Evolutionary conservation across 768 basidiomycete genomes (phyloP).

Genomic region (Pleurotus platypus): DNA sequence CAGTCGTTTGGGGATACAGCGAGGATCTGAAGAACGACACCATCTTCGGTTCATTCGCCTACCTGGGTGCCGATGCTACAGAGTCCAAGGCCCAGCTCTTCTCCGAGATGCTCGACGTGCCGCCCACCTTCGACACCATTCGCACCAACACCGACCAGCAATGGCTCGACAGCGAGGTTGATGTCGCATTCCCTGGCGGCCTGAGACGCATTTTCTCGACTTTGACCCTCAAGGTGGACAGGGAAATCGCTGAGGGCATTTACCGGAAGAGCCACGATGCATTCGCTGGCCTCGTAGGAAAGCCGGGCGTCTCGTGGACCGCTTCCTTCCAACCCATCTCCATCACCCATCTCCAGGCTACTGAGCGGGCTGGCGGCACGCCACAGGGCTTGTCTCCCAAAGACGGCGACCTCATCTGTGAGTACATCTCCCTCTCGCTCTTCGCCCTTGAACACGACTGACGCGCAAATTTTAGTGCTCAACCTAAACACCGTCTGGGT

Average conservation of each 20-base stretch:
- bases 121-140: not conserved
- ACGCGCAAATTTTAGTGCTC: not conserved
- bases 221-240: slow-evolving; percentile 3
- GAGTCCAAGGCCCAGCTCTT: slow-evolving; percentile 2
- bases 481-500: slow-evolving; percentile 8
- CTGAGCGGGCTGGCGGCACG: slow-evolving; percentile 7
- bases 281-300: not conserved
- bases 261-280: slow-evolving; percentile 1
- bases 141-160: slow-evolving; percentile 6
- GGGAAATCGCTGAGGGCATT: slow-evolving; percentile 1
- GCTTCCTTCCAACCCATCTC: slow-evolving; percentile 6
- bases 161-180: not conserved
- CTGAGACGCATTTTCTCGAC: slow-evolving; percentile 6
- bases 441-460: not conserved
- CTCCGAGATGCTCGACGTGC: not conserved
- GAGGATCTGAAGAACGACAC: not conserved
- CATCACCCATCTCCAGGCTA: slow-evolving; percentile 2
- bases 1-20: slow-evolving; percentile 5
- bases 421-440: not conserved
- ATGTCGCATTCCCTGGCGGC: not conserved
- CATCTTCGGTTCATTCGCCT: slow-evolving; percentile 1
- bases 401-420: slow-evolving; percentile 11
- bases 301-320: not conserved
- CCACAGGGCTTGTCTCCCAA: slow-evolving; percentile 2
- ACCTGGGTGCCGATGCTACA: not conserved